Percentiles rank a stretch among this genome's conserved stretches.
These are phyloP conservation scores for Bonnemaisonia californica DNA, from an alignment of 31 red algal species.

Conservation along the genomic window DNA sequence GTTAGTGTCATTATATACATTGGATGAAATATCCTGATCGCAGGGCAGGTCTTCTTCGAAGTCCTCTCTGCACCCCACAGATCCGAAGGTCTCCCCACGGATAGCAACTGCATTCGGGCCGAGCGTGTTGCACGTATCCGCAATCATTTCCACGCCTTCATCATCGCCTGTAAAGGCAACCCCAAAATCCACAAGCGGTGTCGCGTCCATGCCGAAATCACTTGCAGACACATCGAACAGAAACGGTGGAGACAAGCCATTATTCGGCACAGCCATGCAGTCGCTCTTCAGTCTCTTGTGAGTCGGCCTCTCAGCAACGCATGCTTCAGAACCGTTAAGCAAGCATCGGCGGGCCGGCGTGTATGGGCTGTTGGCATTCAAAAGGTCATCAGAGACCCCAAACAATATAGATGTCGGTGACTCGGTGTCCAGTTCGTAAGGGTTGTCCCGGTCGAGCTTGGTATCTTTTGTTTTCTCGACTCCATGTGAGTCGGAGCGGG, in stretches of 20 bases:
- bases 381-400: background rate
- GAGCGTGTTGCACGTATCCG: background rate
- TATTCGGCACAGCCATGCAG: slow-evolving; percentile 2
- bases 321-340: background rate
- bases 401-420: slow-evolving; percentile 11
- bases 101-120: background rate
- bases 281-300: slow-evolving; percentile 44
- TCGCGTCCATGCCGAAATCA: slow-evolving; percentile 33
- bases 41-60: slow-evolving; percentile 22
- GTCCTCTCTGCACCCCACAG: slow-evolving; percentile 15
- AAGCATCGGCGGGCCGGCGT: background rate
- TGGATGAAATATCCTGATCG: slow-evolving; percentile 26
- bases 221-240: slow-evolving; percentile 36
- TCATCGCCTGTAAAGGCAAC: slow-evolving; percentile 28
- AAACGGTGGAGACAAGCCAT: slow-evolving; percentile 31
- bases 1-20: slow-evolving; percentile 35
- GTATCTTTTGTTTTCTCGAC: too few species aligned
- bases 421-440: slow-evolving; percentile 11
- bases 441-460: too few species aligned
- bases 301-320: background rate
- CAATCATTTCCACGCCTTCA: background rate
- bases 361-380: background rate
- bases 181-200: slow-evolving; percentile 39
- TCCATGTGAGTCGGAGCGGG: too few species aligned
- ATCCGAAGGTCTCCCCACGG: background rate